Percentiles rank a stretch among this genome's conserved stretches.
These are phyloP conservation scores for Paecilomyces fulvus DNA, from an alignment of 2,329 filamentous ascomycete genomes.

Conservation along the genomic window DNA sequence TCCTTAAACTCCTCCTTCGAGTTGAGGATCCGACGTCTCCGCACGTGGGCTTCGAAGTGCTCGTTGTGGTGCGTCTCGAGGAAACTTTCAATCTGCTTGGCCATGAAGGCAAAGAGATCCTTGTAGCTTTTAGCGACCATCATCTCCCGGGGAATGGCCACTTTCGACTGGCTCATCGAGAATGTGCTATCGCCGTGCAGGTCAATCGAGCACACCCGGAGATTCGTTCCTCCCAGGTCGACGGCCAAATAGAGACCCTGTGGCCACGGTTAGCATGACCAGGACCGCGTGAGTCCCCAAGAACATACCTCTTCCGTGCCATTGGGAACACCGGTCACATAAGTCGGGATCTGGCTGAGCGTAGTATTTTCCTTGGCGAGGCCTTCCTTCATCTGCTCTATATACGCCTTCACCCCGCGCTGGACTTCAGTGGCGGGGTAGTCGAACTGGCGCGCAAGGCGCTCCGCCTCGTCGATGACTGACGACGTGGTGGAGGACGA, in stretches of 20 bases:
- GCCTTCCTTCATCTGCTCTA: slow-evolving; percentile 80
- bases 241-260: slow-evolving; percentile 93
- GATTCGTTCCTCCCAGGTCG: slow-evolving; percentile 96
- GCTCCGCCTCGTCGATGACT: slow-evolving; percentile 62
- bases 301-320: slow-evolving; percentile 81
- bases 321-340: slow-evolving; percentile 91
- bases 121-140: slow-evolving; percentile 82
- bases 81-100: slow-evolving; percentile 85
- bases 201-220: slow-evolving; percentile 90
- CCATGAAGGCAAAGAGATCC: slow-evolving; percentile 86
- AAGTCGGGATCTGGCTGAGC: slow-evolving; percentile 93
- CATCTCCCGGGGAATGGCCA: slow-evolving; percentile 77
- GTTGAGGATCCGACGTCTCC: slow-evolving; percentile 54
- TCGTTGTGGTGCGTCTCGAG: slow-evolving; percentile 80
- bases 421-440: slow-evolving; percentile 71
- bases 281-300: slow-evolving; percentile 10
- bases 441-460: slow-evolving; percentile 77
- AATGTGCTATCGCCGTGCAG: slow-evolving; percentile 93
- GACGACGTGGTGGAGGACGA: slow-evolving; percentile 7
- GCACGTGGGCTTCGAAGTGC: slow-evolving; percentile 65
- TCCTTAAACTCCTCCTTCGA: slow-evolving; percentile 54
- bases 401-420: slow-evolving; percentile 73
- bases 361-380: slow-evolving; percentile 68
- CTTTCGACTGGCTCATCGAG: slow-evolving; percentile 85
- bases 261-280: slow-evolving; percentile 5